Evolutionary conservation across 768 basidiomycete species (phyloP), one percentile per base, ranked within the genome.

Genomic region (Crassisporium funariophilum): DNA sequence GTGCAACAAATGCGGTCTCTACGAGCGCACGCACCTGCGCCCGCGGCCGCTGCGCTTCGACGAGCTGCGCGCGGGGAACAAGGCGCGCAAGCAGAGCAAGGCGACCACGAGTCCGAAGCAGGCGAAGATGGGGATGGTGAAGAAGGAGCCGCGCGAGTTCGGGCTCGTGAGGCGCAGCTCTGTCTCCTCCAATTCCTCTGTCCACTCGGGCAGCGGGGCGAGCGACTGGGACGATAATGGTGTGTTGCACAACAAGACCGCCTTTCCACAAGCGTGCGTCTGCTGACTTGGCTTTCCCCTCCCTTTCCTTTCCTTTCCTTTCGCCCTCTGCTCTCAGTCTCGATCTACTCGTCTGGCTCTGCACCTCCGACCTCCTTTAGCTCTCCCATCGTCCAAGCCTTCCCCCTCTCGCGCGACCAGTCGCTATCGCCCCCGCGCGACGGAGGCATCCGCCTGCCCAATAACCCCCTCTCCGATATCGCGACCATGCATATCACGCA

Each of bases 1-100:
- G 35, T 93, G 91, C 78, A 93, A 93, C 78, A 93, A 93, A 73
- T 93, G 91, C 54, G 91, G 91, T 8, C 77, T 93, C 29, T 93
- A 93, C 60, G 91, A 93, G 67, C 88, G 91, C 60, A 93, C 91
- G 10, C 91, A 93, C 55, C 67, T 92, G 45, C 81, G 91, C 17
- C 82, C 90, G 4, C 78, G 91, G 10, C 91, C 91, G 6, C 75
- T 91, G 13, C 84, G 90, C 44, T 92, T 93, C 52, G 91, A 92
- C 64, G 91, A 92, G 66, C 78, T 93, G 33, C 82, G 90, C 4
- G 85, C 88, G 0, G 89, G 90, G n/a, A 85, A 84, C 68, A 91
- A 91, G 69, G 82, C 86, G 10, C 78, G 90, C 50, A 90, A 83
- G 67, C 72, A 75, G 41, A 65, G 58, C 20, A 74, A 62, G 49